A percentile compares a stretch with the other conserved stretches of the same genome.
Conservation (phyloP, 192 early-diverging fungal genomes). For the Kappamyces sp. region DNA sequence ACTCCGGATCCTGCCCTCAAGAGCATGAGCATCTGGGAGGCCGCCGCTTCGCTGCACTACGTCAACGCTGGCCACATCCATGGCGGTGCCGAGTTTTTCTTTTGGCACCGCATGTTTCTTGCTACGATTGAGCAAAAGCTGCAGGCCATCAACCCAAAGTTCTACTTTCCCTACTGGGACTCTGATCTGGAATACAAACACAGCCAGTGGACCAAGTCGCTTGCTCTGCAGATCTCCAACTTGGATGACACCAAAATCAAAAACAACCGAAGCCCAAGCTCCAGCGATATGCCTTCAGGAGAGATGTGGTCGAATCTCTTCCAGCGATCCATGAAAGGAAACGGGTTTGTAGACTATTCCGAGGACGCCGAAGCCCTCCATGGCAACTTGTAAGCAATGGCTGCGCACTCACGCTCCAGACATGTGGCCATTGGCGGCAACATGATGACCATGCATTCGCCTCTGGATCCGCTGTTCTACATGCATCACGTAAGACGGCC, state of each 20-base stretch:
- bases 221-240: slow-evolving; percentile 4
- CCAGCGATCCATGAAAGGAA: no score
- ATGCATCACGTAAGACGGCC: slow-evolving; percentile 29
- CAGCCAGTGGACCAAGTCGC: no score
- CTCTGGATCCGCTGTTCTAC: slow-evolving; percentile 23
- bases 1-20: neutral
- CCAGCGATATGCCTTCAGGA: no score
- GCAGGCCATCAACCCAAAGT: slow-evolving; percentile 14
- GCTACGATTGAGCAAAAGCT: neutral
- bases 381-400: slow-evolving; percentile 4
- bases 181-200: neutral
- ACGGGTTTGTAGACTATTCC: slow-evolving; percentile 7
- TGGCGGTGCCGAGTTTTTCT: slow-evolving; percentile 8
- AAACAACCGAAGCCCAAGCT: no score
- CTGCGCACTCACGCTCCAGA: no score
- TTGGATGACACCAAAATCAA: no score
- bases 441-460: slow-evolving; percentile 9
- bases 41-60: slow-evolving; percentile 3
- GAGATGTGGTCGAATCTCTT: neutral
- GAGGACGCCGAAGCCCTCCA: neutral
- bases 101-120: slow-evolving; percentile 10
- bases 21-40: slow-evolving; percentile 5
- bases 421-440: neutral
- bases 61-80: slow-evolving; percentile 6
- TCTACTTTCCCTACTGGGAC: slow-evolving; percentile 10